Base-by-base conservation (phyloP, 768 basidiomycete species). In the Termitomyces sp. region DNA sequence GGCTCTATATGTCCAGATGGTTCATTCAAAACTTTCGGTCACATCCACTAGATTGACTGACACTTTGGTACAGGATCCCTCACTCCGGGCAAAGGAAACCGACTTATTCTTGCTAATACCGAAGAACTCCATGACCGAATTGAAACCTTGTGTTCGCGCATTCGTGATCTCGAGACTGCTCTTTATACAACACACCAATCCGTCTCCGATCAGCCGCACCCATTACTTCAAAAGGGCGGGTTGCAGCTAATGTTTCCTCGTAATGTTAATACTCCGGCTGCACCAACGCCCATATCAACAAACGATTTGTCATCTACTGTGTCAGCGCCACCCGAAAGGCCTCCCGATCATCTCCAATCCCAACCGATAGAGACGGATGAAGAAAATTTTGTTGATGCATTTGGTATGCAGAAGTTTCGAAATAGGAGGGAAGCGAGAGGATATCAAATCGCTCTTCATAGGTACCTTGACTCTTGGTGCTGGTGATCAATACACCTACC, bases 1-100 rank as follows among this genome's bases (percentile, higher is more conserved):
- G 83, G 82, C 24, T 75, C 83, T 18, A 87, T 91, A 56, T 92
- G 89, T 71, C 89, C 89, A n/a, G 83, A 86, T 56, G 89, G 89
- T 86, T 62, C 44, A 67, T 54, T 40, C 18, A 36, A 39, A 45
- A 61, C 54, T 51, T 56, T 30, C 52, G 42, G n/a, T 48, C 27
- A 12, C 40, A 42, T 43, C 4, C 32, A 48, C 37, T 42, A 58
- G 12, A 18, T 7, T 30, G 22, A 45, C 13, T 61, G 42, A 59
- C n/a, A 18, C 18, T 42, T n/a, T 39, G 20, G 40, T n/a, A 7
- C 59, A 86, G 85, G 83, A 20, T 79, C 78, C 9, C 72, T 84
- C 59, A 79, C 80, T 4, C 78, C 81, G 24, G 86, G 84, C 22
- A 87, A 82, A 65, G 82, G 82, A n/a, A 84, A 84, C 55, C 79